A percentile compares a stretch with the other conserved stretches of the same genome.
Evolutionary conservation across 208 protist genomes (phyloP).

Genomic region (Giardia muris): DNA sequence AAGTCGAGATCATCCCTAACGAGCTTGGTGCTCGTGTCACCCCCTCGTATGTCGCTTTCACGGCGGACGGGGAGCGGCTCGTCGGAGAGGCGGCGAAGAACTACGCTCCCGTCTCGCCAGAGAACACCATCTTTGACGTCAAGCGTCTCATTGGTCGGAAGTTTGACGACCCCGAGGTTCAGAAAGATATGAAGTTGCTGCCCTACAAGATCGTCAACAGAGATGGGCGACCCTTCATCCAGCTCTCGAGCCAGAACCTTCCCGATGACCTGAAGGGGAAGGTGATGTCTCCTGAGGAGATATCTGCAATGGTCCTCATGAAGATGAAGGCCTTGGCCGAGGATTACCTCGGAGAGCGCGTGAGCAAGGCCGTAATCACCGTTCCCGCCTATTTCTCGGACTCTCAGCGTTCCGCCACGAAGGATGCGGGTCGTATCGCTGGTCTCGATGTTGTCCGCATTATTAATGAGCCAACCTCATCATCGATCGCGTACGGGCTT

Average conservation of each 20-base stretch:
- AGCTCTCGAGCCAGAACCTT: slow-evolving; percentile 33
- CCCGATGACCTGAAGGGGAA: background rate
- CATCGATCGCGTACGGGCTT: slow-evolving; percentile 82
- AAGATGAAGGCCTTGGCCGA: slow-evolving; percentile 46
- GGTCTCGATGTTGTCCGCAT: slow-evolving; percentile 88
- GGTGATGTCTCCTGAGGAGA: slow-evolving; percentile 43
- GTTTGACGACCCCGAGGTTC: slow-evolving; percentile 50
- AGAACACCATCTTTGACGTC: slow-evolving; percentile 72
- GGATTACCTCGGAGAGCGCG: slow-evolving; percentile 39
- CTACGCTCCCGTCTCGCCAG: slow-evolving; percentile 64
- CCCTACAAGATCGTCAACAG: slow-evolving; percentile 64
- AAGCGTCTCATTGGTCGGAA: slow-evolving; percentile 67
- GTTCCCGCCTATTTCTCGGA: slow-evolving; percentile 88
- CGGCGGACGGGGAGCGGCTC: slow-evolving; percentile 54
- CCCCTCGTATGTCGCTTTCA: slow-evolving; percentile 73
- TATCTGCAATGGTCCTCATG: slow-evolving; percentile 40
- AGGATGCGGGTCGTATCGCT: slow-evolving; percentile 66
- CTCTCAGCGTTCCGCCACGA: slow-evolving; percentile 67
- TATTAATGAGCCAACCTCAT: slow-evolving; percentile 99
- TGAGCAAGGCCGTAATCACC: slow-evolving; percentile 40
- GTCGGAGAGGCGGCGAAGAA: slow-evolving; percentile 61
- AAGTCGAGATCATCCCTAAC: slow-evolving; percentile 62
- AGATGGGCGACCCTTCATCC: slow-evolving; percentile 51
- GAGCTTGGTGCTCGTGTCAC: slow-evolving; percentile 51
- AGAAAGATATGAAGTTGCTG: slow-evolving; percentile 52